Conservation (phyloP, 805 yeast genomes). For the Starmerella apis region DNA sequence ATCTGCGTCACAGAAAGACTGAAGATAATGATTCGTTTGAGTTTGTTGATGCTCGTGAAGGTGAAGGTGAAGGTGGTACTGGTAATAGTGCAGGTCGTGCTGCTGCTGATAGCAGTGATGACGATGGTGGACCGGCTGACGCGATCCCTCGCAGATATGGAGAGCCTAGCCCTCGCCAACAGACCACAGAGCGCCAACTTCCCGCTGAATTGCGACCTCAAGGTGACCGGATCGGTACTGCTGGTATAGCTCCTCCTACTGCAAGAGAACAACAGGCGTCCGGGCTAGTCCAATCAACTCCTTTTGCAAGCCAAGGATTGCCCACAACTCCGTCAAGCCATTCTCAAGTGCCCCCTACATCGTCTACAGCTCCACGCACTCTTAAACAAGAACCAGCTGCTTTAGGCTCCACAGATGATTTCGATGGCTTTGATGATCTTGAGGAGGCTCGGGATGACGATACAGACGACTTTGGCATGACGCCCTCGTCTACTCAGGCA, state of each 20-base stretch:
- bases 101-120: slow-evolving; percentile 15
- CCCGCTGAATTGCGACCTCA: not conserved
- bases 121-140: slow-evolving; percentile 22
- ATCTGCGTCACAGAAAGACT: not conserved
- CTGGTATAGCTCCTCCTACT: not conserved
- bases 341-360: not conserved
- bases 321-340: not conserved
- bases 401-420: slow-evolving; percentile 23
- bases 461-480: slow-evolving; percentile 21
- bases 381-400: slow-evolving; percentile 9
- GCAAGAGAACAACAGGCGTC: not conserved
- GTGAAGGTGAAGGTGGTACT: not conserved
- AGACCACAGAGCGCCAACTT: not conserved
- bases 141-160: slow-evolving; percentile 20
- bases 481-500: slow-evolving; percentile 19
- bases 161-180: slow-evolving; percentile 1
- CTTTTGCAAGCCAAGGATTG: not conserved
- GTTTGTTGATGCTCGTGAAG: slow-evolving; percentile 31
- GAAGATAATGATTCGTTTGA: slow-evolving; percentile 28
- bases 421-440: slow-evolving; percentile 29
- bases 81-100: not conserved
- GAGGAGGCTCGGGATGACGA: slow-evolving; percentile 36
- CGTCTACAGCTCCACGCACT: no score
- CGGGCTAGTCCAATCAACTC: not conserved
- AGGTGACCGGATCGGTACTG: not conserved